Base-by-base conservation (phyloP, 345 rosid genomes). In the Kandelia obovata region DNA sequence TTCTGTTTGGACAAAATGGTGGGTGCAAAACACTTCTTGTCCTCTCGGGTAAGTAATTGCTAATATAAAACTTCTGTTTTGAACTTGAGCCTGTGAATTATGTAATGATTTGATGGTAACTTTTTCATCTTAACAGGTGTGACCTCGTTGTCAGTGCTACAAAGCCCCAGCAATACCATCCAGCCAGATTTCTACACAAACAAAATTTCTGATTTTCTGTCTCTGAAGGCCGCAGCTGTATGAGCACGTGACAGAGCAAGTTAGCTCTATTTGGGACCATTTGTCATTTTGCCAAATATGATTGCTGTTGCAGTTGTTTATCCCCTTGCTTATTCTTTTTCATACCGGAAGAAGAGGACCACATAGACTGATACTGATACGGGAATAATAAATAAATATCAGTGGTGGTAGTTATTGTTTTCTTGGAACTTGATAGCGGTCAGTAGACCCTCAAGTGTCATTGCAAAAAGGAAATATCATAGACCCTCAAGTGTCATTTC, bases 151-250 rank as follows among this genome's bases (percentile, higher is more conserved):
- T 63, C 80, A 35, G 53, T 25, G 71, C 80, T 77, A 26, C 70
- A 72, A 32, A 71, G 53, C 52, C 76, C 76, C 26, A 51, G 27
- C 46, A 77, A 77, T 69, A 21, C 67, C 9, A 72, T 77, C 62
- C 76, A 71, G 43, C 80, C 80, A 49, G 80, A 77, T 59, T 77
- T 53, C 73, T 77, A 77, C 70, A 77, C 80, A 28, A 77, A 64
- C 73, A 67, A 72, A 62, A 58, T 72, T 21, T 68, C 80, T 34
- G 80, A 77, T 57, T 69, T 59, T 61, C 51, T 61, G 23, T 75
- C 91, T 53, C 88, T 76, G 9, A 88, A 91, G 80, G 81, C 91
- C 53, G 92, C 98, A 61, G 68, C 82, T 52, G 87, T 91, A 25
- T 93, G 83, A 89, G 63, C 58, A 60, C 37, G 66, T 58, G 60